Evolutionary conservation across 495 filamentous ascomycete genomes (phyloP).

Genomic region (Letharia lupina): DNA sequence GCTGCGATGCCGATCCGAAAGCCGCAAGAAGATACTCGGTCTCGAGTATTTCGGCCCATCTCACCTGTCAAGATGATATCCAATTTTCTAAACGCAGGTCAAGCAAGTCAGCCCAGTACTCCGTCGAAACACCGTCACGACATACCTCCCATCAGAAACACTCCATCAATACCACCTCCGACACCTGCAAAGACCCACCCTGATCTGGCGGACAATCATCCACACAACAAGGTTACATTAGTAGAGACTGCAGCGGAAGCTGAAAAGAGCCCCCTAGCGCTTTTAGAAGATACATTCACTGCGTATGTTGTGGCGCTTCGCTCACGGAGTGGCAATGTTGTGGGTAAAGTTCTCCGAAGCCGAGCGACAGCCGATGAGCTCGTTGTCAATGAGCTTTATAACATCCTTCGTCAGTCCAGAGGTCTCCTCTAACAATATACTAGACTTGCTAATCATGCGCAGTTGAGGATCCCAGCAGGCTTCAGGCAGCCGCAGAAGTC

Average conservation of each 20-base stretch:
- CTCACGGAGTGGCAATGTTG: slow-evolving; percentile 75
- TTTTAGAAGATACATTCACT: slow-evolving; percentile 78
- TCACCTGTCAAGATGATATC: slow-evolving; percentile 90
- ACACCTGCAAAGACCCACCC: slow-evolving; percentile 32
- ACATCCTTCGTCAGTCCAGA: slow-evolving; percentile 45
- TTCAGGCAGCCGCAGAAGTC: slow-evolving; percentile 64
- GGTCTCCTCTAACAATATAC: neutral
- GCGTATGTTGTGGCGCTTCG: slow-evolving; percentile 74
- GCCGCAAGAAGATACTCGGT: slow-evolving; percentile 51
- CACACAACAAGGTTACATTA: slow-evolving; percentile 31
- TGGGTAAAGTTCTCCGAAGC: slow-evolving; percentile 63
- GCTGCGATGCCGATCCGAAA: slow-evolving; percentile 56
- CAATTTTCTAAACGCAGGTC: slow-evolving; percentile 58
- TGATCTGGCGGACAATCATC: slow-evolving; percentile 29
- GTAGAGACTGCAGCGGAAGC: slow-evolving; percentile 1
- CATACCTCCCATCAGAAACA: slow-evolving; percentile 23
- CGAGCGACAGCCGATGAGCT: slow-evolving; percentile 67
- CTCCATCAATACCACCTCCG: slow-evolving; percentile 30
- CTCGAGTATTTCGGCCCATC: slow-evolving; percentile 54
- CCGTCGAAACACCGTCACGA: slow-evolving; percentile 20
- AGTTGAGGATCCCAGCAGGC: slow-evolving; percentile 66
- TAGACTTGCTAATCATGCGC: slow-evolving; percentile 14
- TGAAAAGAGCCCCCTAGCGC: slow-evolving; percentile 34
- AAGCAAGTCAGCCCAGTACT: slow-evolving; percentile 28
- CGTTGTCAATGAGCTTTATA: slow-evolving; percentile 84